These are phyloP conservation scores for Leccinum longicurvipes DNA, from an alignment of 768 basidiomycete species.

Conservation along the genomic window DNA sequence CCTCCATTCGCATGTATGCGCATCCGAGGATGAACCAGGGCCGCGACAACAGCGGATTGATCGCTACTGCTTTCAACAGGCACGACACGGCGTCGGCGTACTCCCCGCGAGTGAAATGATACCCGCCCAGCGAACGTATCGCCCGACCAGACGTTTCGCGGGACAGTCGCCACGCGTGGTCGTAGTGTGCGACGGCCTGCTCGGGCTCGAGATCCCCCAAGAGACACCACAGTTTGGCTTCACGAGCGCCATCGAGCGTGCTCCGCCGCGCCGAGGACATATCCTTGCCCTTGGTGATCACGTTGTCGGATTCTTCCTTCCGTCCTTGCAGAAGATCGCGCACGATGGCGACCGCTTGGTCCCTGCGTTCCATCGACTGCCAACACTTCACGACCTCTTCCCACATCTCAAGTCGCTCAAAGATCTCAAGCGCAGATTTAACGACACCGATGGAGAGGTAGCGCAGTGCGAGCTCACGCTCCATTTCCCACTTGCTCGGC, in stretches of 20 bases:
- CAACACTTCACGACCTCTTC: slow-evolving; percentile 93
- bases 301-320: slow-evolving; percentile 77
- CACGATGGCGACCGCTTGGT: slow-evolving; percentile 78
- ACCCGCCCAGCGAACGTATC: slow-evolving; percentile 87
- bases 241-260: slow-evolving; percentile 59
- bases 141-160: slow-evolving; percentile 79
- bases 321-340: slow-evolving; percentile 79
- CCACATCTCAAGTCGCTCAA: slow-evolving; percentile 96
- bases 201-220: slow-evolving; percentile 87
- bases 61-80: slow-evolving; percentile 71
- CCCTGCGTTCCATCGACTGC: slow-evolving; percentile 73
- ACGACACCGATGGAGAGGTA: slow-evolving; percentile 85
- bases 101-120: slow-evolving; percentile 67
- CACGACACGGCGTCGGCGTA: slow-evolving; percentile 62
- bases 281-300: slow-evolving; percentile 59
- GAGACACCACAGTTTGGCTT: slow-evolving; percentile 93
- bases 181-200: slow-evolving; percentile 69
- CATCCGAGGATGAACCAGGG: slow-evolving; percentile 99
- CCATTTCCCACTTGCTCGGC: slow-evolving; percentile 92
- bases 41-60: slow-evolving; percentile 83
- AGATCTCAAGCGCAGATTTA: slow-evolving; percentile 89
- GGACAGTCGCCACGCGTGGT: slow-evolving; percentile 82
- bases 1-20: slow-evolving; percentile 73
- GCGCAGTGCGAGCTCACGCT: slow-evolving; percentile 81
- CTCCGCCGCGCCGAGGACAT: slow-evolving; percentile 39